These are phyloP conservation scores for Fonsecaea multimorphosa DNA, from an alignment of 2,329 filamentous ascomycete genomes.

Conservation along the genomic window DNA sequence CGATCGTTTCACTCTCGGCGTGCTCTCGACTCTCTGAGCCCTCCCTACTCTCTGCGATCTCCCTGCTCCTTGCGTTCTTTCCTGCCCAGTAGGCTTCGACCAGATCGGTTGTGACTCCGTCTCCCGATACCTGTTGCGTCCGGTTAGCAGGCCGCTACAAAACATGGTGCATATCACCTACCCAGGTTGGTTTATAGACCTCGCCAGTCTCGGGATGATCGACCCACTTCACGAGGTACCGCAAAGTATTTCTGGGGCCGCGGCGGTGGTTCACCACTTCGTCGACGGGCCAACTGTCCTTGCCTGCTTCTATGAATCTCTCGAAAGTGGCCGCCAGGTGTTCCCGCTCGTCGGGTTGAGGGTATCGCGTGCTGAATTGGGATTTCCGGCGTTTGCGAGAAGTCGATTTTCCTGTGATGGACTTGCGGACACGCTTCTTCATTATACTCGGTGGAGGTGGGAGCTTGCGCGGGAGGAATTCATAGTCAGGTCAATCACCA, in stretches of 20 bases:
- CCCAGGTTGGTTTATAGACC: constrained; percentile 36
- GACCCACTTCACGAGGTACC: constrained; percentile 36
- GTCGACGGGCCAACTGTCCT: constrained; percentile 29
- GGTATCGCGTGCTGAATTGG: background rate
- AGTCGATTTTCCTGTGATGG: constrained; percentile 20
- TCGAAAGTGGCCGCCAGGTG: background rate
- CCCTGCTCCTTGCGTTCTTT: background rate
- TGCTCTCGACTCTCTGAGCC: background rate
- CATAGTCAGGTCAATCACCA: constrained; percentile 30
- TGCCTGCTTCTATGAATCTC: constrained; percentile 21
- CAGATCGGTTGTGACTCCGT: background rate
- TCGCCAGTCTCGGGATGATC: constrained; percentile 33
- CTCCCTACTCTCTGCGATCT: no score
- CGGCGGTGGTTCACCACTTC: constrained; percentile 47
- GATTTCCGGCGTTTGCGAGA: constrained; percentile 32
- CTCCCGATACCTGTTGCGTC: background rate
- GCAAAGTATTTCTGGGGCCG: constrained; percentile 8
- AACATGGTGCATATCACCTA: constrained; percentile 15
- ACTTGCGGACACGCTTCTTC: constrained; percentile 26
- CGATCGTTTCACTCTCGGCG: constrained; percentile 22
- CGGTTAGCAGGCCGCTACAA: background rate
- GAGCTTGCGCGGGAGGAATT: constrained; percentile 8
- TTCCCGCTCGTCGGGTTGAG: background rate
- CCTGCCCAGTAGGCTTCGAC: background rate
- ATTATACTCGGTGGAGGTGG: constrained; percentile 31